Conservation (phyloP, 805 yeast genomes). For the Myxozyma udenii region DNA sequence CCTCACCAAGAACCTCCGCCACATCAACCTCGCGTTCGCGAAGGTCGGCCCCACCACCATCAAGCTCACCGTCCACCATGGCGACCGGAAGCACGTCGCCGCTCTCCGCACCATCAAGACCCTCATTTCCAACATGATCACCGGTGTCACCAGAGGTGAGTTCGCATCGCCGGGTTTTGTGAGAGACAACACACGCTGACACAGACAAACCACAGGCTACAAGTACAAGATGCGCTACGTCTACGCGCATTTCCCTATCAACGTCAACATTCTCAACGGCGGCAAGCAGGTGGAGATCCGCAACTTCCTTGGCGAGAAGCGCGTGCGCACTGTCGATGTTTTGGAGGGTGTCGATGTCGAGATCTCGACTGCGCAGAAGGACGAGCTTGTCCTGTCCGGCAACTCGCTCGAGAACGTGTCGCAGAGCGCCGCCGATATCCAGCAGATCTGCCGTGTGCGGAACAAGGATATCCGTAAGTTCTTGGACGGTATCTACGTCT, state of each 20-base stretch:
- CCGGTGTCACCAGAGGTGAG: constrained; percentile 95
- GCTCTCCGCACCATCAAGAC: constrained; percentile 98
- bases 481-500: constrained; percentile 99
- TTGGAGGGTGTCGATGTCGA: constrained; percentile 86
- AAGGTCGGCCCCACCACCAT: constrained; percentile 70
- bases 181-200: not conserved
- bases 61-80: constrained; percentile 92
- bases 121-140: constrained; percentile 86
- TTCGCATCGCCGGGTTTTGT: not conserved
- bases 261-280: constrained; percentile 83
- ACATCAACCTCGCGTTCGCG: constrained; percentile 87
- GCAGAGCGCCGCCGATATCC: constrained; percentile 97
- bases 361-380: constrained; percentile 82
- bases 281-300: constrained; percentile 90
- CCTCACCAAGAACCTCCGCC: constrained; percentile 84
- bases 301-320: constrained; percentile 99
- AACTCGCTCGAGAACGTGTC: constrained; percentile 97
- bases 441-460: constrained; percentile 97
- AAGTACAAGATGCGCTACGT: constrained; percentile 99
- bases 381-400: constrained; percentile 88
- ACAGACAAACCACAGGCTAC: constrained; percentile 44
- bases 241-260: constrained; percentile 99
- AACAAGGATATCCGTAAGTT: constrained; percentile 99
- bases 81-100: constrained; percentile 99
- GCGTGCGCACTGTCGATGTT: constrained; percentile 83